Evolutionary conservation across 176 grass and related monocot genomes (phyloP).

Genomic region (Triticum dicoccoides): DNA sequence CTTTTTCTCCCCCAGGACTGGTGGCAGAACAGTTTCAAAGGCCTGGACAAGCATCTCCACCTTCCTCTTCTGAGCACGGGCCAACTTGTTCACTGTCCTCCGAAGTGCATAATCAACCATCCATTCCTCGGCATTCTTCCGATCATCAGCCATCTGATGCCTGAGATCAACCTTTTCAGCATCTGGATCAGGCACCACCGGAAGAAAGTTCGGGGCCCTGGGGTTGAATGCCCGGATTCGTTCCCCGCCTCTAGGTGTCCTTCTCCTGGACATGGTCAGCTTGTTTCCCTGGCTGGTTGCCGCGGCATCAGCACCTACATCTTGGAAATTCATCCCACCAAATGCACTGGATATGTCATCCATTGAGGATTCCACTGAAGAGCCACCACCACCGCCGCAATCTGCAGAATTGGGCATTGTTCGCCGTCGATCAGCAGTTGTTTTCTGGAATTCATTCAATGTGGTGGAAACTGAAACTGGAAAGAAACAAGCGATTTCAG

Average conservation of each 20-base stretch:
- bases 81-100: slow-evolving; percentile 60
- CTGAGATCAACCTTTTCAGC: slow-evolving; percentile 78
- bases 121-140: slow-evolving; percentile 79
- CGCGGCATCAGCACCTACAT: slow-evolving; percentile 26
- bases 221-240: slow-evolving; percentile 57
- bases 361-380: slow-evolving; percentile 28
- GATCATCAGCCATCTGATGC: slow-evolving; percentile 60
- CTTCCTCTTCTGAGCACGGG: slow-evolving; percentile 62
- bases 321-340: slow-evolving; percentile 36
- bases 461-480: neutral
- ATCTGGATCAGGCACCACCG: slow-evolving; percentile 42
- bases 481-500: neutral
- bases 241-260: slow-evolving; percentile 19
- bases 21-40: slow-evolving; percentile 69
- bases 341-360: slow-evolving; percentile 47
- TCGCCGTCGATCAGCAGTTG: neutral
- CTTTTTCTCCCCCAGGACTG: slow-evolving; percentile 12
- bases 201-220: slow-evolving; percentile 60
- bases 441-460: neutral
- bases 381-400: neutral
- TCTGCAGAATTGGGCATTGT: neutral
- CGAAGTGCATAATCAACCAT: slow-evolving; percentile 86
- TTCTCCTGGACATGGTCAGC: slow-evolving; percentile 34
- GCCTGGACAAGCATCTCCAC: slow-evolving; percentile 83
- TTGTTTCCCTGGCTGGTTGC: slow-evolving; percentile 32